Conservation (phyloP, 441 rosid genomes). For the Syzygium syzygioides region DNA sequence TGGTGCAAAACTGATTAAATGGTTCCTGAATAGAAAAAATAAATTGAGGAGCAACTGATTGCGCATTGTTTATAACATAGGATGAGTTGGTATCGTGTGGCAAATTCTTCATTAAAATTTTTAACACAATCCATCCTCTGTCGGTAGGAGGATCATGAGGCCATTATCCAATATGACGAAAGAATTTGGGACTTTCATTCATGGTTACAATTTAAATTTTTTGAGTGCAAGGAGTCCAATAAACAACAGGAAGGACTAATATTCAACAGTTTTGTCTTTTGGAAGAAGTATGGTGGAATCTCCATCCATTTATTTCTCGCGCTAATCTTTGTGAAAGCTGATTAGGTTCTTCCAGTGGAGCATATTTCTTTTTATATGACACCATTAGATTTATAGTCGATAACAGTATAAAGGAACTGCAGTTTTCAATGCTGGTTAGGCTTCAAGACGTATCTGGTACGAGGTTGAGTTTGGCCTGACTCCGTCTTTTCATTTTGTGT, state of each 20-base stretch:
- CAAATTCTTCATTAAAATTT: not conserved
- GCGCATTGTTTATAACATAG: not conserved
- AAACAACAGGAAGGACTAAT: not conserved
- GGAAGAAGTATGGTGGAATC: not conserved
- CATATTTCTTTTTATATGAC: not conserved
- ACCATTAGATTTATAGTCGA: not conserved
- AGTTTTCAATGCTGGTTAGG: not conserved
- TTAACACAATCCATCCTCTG: not conserved
- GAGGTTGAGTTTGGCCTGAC: not conserved
- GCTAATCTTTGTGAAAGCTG: not conserved
- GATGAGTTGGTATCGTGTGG: not conserved
- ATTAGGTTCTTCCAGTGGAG: not conserved
- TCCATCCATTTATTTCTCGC: not conserved
- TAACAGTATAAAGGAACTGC: not conserved
- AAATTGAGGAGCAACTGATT: not conserved
- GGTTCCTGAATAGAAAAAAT: not conserved
- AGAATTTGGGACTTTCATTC: not conserved
- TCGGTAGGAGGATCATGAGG: not conserved
- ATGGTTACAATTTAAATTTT: not conserved
- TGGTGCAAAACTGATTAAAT: not conserved
- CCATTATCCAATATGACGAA: not conserved
- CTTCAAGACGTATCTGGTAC: not conserved
- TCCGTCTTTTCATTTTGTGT: not conserved
- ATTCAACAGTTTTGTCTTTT: not conserved
- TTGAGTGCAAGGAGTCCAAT: not conserved